Percentiles rank a stretch among this genome's conserved stretches.
Evolutionary conservation across 179 eudicot species (phyloP).

Genomic region (Silene coronaria): DNA sequence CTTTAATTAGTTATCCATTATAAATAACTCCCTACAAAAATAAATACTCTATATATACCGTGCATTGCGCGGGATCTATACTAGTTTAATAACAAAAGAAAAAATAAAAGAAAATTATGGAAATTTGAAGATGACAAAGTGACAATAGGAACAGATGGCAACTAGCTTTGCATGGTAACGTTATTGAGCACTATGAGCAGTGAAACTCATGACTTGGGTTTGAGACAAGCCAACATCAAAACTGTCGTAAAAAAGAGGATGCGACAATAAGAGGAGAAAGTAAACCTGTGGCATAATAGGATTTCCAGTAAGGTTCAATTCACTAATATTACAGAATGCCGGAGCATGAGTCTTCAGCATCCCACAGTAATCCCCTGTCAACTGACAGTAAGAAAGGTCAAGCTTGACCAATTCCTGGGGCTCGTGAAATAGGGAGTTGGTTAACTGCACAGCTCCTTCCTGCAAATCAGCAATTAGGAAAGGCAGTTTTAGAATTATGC

Average conservation of each 20-base stretch:
- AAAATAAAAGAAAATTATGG: background rate
- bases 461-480: conserved; percentile 25
- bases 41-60: too few relatives aligned
- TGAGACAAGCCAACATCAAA: background rate
- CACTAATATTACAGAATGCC: conserved; percentile 48
- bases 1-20: too few relatives aligned
- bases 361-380: conserved; percentile 45
- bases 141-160: background rate
- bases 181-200: background rate
- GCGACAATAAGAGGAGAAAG: conserved; percentile 15
- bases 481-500: background rate
- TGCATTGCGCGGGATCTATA: too few relatives aligned
- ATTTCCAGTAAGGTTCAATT: conserved; percentile 79
- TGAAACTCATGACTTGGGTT: background rate
- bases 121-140: background rate
- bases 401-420: conserved; percentile 63
- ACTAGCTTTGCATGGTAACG: background rate
- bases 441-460: conserved; percentile 73
- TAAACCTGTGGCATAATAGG: conserved; percentile 62
- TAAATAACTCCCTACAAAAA: too few relatives aligned
- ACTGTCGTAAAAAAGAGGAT: background rate
- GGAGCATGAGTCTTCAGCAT: conserved; percentile 34
- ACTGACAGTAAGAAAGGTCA: conserved; percentile 71
- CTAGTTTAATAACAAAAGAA: too few relatives aligned
- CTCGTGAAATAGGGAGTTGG: conserved; percentile 52